Base-by-base conservation (phyloP, 495 filamentous ascomycete species). In the Aspergillus indologenus region DNA sequence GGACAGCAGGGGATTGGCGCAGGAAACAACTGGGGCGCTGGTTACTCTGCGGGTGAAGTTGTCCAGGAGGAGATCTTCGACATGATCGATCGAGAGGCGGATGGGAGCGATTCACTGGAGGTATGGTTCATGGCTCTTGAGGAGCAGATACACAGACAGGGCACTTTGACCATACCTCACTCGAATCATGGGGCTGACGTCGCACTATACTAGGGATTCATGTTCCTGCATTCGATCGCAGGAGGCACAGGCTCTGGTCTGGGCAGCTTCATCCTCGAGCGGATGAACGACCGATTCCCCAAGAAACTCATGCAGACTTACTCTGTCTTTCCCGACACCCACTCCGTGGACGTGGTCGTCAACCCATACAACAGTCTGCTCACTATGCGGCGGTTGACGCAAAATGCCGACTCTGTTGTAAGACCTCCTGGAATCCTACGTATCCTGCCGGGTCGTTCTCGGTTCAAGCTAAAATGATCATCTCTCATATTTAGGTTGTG, bases 261-360 rank as follows among this genome's bases (percentile, higher is more conserved):
- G 50, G 94, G 94, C 11, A 95, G 90, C 45, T 98, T 93, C 68
- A 84, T 98, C 45, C 82, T 98, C n/a, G 94, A 98, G 69, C 83
- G 90, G 57, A 88, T 98, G 73, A 98, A 98, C 70, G 94, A 98
- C 73, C 84, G 94, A 21, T 98, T 97, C 62, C 94, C 94, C 46
- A 98, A 98, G 79, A 98, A 98, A 78, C 83, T 98, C 59, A 97
- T 98, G 52, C 94, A 98, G 72, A 98, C 94, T 57, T 98, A 98
- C 73, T 98, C 94, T 0, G 95, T 98, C 40, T 98, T 98, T 65
- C 92, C 93, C 12, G 92, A 98, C 71, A 91, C 87, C 1, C 88
- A 90, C 63, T 88, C 87, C 63, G 86, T 83, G 34, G 90, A 97
- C 73, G 92, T 98, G 22, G 93, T 98, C 24, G 94, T 98, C 50